Conservation (phyloP, 352 stramenopile genomes). For the Thraustotheca clavata region DNA sequence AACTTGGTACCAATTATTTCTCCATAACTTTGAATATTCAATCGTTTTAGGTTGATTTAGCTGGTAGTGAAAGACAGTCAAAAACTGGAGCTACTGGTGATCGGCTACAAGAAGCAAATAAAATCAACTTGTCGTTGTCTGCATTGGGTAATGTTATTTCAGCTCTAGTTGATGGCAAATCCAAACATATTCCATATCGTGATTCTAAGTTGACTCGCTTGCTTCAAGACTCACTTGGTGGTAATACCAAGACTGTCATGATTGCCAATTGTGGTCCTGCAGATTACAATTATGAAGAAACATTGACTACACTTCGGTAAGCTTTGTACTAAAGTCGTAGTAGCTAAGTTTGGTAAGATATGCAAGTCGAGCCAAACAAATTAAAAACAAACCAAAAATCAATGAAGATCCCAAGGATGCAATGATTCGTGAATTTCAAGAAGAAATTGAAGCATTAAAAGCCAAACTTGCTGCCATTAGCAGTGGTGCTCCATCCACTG, state of each 20-base stretch:
- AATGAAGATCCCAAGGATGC: constrained; percentile 98
- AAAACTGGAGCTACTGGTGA: constrained; percentile 92
- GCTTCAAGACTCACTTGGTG: constrained; percentile 85
- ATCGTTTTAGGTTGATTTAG: constrained; percentile 87
- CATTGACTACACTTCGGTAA: constrained; percentile 87
- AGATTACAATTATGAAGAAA: constrained; percentile 96
- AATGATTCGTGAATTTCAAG: constrained; percentile 96
- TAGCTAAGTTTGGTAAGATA: constrained; percentile 92
- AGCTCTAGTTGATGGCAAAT: constrained; percentile 38
- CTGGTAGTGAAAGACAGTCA: constrained; percentile 94
- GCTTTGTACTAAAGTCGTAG: too few species aligned
- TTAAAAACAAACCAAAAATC: constrained; percentile 98
- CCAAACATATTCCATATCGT: constrained; percentile 47
- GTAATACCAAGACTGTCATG: constrained; percentile 89
- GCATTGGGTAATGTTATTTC: constrained; percentile 94
- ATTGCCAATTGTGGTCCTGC: constrained; percentile 50
- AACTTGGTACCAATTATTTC: constrained; percentile 2
- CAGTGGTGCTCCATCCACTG: constrained; percentile 10
- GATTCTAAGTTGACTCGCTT: constrained; percentile 89
- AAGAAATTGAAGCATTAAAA: constrained; percentile 94
- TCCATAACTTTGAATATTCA: neutral
- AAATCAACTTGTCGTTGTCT: constrained; percentile 96
- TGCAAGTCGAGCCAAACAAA: constrained; percentile 98
- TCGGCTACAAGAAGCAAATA: constrained; percentile 92
- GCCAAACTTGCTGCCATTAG: constrained; percentile 54